phyloP scores from a whole-genome alignment of 1,139 yeast species.

The Geotrichum klebahnii region DNA sequence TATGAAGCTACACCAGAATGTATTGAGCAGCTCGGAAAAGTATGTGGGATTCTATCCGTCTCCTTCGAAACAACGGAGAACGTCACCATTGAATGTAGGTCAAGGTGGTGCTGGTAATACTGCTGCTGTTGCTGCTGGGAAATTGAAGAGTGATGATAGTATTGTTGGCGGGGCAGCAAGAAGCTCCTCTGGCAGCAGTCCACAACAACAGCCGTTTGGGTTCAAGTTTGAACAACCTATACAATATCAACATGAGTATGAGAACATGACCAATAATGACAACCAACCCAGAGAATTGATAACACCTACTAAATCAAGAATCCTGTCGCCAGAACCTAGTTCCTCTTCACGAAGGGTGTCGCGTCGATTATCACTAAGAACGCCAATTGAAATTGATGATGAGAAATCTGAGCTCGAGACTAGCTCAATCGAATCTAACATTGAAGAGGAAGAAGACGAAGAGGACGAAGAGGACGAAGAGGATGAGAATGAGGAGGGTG shows the following conservation, averaged over 20 bases:
- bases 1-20: not conserved
- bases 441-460: not conserved
- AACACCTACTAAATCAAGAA: not conserved
- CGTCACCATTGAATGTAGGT: not conserved
- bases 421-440: no score
- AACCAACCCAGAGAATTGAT: no score
- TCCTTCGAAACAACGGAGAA: conserved; percentile 1
- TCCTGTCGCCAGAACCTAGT: no score
- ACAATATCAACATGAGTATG: no score
- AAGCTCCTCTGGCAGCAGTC: no score
- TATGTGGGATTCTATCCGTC: conserved; percentile 3
- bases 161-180: no score
- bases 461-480: conserved; percentile 1
- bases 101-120: not conserved
- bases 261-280: no score
- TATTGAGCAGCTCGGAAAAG: not conserved
- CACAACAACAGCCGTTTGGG: no score
- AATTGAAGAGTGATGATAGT: no score
- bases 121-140: no score
- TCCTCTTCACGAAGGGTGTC: not conserved
- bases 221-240: no score
- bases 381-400: not conserved
- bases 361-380: not conserved
- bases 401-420: no score
- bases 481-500: not conserved